A percentile compares a stretch with the other conserved stretches of the same genome.
These are phyloP conservation scores for Pseudogymnoascus sp. DNA, from an alignment of 2,329 filamentous ascomycete species.

Conservation along the genomic window DNA sequence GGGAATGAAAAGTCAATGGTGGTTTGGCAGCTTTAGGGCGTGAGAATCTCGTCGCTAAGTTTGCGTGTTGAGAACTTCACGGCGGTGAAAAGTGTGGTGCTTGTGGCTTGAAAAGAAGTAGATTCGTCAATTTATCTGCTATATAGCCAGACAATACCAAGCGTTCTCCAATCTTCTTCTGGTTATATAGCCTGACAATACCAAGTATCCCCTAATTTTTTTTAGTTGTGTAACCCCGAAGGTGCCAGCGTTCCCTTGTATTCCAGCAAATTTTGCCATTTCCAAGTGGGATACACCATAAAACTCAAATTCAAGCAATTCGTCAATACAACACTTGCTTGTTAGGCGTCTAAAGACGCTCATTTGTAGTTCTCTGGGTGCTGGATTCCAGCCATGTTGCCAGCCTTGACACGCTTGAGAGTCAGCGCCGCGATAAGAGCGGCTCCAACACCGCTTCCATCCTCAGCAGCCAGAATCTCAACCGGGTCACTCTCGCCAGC, in stretches of 20 bases:
- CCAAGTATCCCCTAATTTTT: neutral
- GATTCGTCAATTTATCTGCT: neutral
- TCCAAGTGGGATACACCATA: neutral
- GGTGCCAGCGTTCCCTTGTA: neutral
- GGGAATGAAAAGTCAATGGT: neutral
- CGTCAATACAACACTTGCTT: neutral
- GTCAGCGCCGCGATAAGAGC: conserved; percentile 79
- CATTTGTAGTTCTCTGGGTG: conserved; percentile 55
- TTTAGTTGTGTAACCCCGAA: neutral
- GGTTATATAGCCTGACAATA: neutral
- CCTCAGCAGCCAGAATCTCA: conserved; percentile 81
- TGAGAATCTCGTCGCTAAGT: neutral
- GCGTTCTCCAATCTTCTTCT: neutral
- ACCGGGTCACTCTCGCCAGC: conserved; percentile 75
- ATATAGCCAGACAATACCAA: neutral
- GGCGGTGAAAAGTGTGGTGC: neutral
- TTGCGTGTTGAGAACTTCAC: neutral
- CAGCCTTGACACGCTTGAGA: conserved; percentile 53
- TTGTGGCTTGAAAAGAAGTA: conserved; percentile 1
- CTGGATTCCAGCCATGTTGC: conserved; percentile 56
- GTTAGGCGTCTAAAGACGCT: neutral
- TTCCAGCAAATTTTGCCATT: neutral
- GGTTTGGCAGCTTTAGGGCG: neutral
- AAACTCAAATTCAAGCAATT: conserved; percentile 1
- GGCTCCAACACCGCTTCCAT: conserved; percentile 94